Evolutionary conservation across 164 flowering plant genomes (phyloP).

Genomic region (Macadamia integrifolia): DNA sequence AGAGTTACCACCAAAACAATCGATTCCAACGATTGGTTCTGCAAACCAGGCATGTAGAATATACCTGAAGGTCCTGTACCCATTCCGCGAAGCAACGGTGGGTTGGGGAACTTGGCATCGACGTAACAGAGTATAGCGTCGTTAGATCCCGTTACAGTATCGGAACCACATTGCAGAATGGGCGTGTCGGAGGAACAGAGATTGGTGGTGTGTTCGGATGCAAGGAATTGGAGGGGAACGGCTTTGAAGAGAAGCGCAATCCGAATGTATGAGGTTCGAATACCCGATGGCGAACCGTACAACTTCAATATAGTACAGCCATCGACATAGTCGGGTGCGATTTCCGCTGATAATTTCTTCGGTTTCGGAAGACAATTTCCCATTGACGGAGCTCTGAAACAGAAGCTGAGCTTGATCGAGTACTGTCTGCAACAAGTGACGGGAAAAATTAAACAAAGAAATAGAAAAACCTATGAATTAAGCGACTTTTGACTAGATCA

Average conservation of each 20-base stretch:
- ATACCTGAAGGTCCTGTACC: too few species aligned
- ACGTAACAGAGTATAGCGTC: slow-evolving; percentile 36
- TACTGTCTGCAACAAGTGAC: too few species aligned
- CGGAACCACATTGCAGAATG: slow-evolving; percentile 30
- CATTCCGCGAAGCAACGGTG: slow-evolving; percentile 25
- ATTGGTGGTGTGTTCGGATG: slow-evolving; percentile 16
- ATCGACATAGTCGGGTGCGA: slow-evolving; percentile 21
- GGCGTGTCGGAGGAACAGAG: slow-evolving; percentile 21
- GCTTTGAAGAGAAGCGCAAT: slow-evolving; percentile 47
- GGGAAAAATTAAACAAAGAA: too few species aligned
- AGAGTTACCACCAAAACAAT: slow-evolving; percentile 37
- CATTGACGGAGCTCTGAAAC: slow-evolving; percentile 1
- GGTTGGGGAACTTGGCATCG: slow-evolving; percentile 49
- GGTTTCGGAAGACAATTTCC: slow-evolving; percentile 22
- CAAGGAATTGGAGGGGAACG: slow-evolving; percentile 28
- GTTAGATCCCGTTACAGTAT: slow-evolving; percentile 40
- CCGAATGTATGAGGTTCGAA: slow-evolving; percentile 32
- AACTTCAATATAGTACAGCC: slow-evolving; percentile 19
- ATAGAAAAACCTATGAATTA: too few species aligned
- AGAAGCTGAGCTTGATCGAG: not conserved
- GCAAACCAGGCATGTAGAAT: not conserved
- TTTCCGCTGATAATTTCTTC: slow-evolving; percentile 31
- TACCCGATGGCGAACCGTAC: slow-evolving; percentile 29
- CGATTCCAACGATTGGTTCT: slow-evolving; percentile 24
- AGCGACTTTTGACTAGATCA: too few species aligned